Evolutionary conservation across 192 early-diverging fungal species (phyloP).

Genomic region (Mortierella hygrophila): DNA sequence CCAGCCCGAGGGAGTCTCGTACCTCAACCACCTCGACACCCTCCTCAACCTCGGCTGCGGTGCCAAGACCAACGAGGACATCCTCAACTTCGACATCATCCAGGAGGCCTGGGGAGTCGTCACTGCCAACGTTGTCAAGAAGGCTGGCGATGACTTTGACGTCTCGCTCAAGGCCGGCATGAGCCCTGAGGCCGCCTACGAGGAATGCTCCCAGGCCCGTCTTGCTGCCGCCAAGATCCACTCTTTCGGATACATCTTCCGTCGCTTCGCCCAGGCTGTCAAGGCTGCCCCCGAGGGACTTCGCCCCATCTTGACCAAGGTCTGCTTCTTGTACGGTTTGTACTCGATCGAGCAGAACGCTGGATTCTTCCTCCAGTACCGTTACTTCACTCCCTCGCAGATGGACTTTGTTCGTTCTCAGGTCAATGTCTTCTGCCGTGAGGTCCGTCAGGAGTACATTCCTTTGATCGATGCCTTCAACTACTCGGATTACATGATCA

Average conservation of each 20-base stretch:
- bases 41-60: slow-evolving; percentile 61
- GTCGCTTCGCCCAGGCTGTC: slow-evolving; percentile 86
- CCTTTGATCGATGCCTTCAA: slow-evolving; percentile 91
- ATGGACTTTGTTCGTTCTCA: slow-evolving; percentile 75
- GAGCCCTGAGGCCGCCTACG: slow-evolving; percentile 86
- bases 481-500: slow-evolving; percentile 89
- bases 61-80: slow-evolving; percentile 65
- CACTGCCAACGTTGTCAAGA: slow-evolving; percentile 84
- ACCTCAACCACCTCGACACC: slow-evolving; percentile 73
- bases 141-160: slow-evolving; percentile 86
- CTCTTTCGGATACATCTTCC: slow-evolving; percentile 86
- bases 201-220: slow-evolving; percentile 88
- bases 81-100: slow-evolving; percentile 72
- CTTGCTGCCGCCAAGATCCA: slow-evolving; percentile 88
- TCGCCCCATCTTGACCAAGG: slow-evolving; percentile 71
- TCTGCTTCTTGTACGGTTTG: slow-evolving; percentile 86
- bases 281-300: slow-evolving; percentile 72
- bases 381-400: slow-evolving; percentile 81
- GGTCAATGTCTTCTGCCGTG: slow-evolving; percentile 74
- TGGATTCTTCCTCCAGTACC: slow-evolving; percentile 89
- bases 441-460: slow-evolving; percentile 85
- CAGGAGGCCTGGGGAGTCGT: slow-evolving; percentile 86
- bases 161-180: slow-evolving; percentile 70
- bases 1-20: slow-evolving; percentile 81
- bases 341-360: slow-evolving; percentile 86